These are phyloP conservation scores for Mycosphaerella arachidis DNA, from an alignment of 2,329 filamentous ascomycete genomes.

Conservation along the genomic window DNA sequence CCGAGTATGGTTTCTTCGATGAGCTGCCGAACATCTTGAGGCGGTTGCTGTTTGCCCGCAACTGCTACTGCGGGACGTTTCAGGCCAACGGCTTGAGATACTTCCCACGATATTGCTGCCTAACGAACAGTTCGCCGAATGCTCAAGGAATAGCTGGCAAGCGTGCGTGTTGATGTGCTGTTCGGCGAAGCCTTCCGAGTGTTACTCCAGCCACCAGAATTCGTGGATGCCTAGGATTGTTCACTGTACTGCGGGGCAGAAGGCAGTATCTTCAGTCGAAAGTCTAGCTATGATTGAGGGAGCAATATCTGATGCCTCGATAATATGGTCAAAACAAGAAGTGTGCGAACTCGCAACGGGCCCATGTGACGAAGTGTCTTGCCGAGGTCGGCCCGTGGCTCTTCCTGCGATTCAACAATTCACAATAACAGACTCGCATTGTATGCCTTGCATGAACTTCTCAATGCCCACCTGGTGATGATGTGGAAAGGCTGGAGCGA, in stretches of 20 bases:
- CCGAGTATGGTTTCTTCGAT: slow-evolving; percentile 78
- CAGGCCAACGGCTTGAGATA: neutral
- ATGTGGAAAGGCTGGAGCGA: slow-evolving; percentile 4
- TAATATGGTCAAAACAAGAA: neutral
- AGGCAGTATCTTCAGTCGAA: neutral
- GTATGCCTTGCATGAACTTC: neutral
- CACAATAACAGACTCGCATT: neutral
- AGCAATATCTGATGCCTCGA: neutral
- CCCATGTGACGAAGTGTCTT: neutral
- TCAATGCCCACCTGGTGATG: neutral
- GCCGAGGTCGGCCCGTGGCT: neutral
- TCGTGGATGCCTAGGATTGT: neutral
- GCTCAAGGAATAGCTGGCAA: too few species aligned
- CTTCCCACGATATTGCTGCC: too few species aligned
- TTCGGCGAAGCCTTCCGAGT: neutral
- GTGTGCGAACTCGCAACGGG: neutral
- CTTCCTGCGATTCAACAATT: neutral
- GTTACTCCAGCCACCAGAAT: neutral
- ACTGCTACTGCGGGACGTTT: neutral
- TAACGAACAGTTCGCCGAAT: too few species aligned
- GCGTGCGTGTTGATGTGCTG: neutral
- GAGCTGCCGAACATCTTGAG: slow-evolving; percentile 23
- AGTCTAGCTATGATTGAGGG: neutral
- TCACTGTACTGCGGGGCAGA: neutral
- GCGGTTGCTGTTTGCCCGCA: neutral